Evolutionary conservation across 257 asterid genomes (phyloP).

Genomic region (Nicotiana knightiana): DNA sequence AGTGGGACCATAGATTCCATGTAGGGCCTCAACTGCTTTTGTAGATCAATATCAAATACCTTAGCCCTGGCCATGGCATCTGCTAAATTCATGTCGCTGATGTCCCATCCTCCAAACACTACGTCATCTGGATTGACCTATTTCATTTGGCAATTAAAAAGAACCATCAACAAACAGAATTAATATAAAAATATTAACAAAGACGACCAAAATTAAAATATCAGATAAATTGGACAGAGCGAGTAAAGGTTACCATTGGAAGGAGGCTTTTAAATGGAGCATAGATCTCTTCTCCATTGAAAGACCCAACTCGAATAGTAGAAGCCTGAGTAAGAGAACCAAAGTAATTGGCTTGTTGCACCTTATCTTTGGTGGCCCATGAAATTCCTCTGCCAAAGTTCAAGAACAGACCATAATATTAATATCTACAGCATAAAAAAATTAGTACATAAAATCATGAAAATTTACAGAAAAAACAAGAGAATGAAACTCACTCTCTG

Average conservation of each 20-base stretch:
- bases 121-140: constrained; percentile 93
- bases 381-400: constrained; percentile 72
- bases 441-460: not conserved
- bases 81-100: constrained; percentile 84
- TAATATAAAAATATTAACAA: not conserved
- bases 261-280: constrained; percentile 96
- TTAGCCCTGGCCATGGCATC: constrained; percentile 96
- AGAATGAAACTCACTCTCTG: constrained; percentile 59
- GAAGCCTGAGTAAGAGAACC: constrained; percentile 97
- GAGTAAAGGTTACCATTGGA: constrained; percentile 60
- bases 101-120: constrained; percentile 99
- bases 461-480: not conserved
- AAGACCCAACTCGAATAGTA: constrained; percentile 83
- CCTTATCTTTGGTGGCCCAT: constrained; percentile 97
- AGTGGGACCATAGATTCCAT: constrained; percentile 99
- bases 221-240: too few relatives aligned
- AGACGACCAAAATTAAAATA: not conserved
- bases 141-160: constrained; percentile 1
- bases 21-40: constrained; percentile 90
- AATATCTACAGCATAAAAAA: constrained; percentile 6
- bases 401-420: not conserved
- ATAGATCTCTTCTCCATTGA: constrained; percentile 94
- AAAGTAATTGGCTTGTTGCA: constrained; percentile 89
- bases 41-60: constrained; percentile 91
- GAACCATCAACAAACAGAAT: not conserved